Evolutionary conservation across 2,329 filamentous ascomycete genomes (phyloP).

Genomic region (Penicillium expansum): DNA sequence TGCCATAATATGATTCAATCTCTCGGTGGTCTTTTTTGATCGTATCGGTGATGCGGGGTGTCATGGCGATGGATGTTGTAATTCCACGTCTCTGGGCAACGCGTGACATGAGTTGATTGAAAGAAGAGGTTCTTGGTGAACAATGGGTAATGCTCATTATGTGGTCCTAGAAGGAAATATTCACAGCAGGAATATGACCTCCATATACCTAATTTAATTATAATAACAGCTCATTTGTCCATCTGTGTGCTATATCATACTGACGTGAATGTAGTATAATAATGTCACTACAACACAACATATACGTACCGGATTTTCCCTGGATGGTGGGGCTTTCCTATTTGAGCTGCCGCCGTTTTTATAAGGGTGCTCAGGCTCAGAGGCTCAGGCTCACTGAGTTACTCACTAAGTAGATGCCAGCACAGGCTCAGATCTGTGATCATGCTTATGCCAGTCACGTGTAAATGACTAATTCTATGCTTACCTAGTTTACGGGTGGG

Average conservation of each 20-base stretch:
- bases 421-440: too few relatives aligned
- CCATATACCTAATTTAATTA: background rate
- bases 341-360: too few relatives aligned
- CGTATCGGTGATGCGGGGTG: constrained; percentile 26
- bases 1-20: constrained; percentile 42
- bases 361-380: too few relatives aligned
- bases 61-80: constrained; percentile 5
- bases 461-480: too few relatives aligned
- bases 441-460: too few relatives aligned
- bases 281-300: too few relatives aligned
- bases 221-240: background rate
- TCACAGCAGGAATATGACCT: background rate
- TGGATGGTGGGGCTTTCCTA: too few relatives aligned
- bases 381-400: too few relatives aligned
- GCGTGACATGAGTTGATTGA: background rate
- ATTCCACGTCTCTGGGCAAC: background rate
- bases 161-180: background rate
- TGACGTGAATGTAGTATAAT: too few relatives aligned
- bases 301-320: too few relatives aligned
- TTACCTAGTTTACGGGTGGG: too few relatives aligned
- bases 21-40: constrained; percentile 43
- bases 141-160: background rate
- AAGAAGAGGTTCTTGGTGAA: background rate
- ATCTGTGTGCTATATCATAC: background rate
- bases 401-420: too few relatives aligned